A percentile compares a stretch with the other conserved stretches of the same genome.
phyloP scores from a whole-genome alignment of 139 green algal genomes.

The Deuterostichococcus epilithicus region DNA sequence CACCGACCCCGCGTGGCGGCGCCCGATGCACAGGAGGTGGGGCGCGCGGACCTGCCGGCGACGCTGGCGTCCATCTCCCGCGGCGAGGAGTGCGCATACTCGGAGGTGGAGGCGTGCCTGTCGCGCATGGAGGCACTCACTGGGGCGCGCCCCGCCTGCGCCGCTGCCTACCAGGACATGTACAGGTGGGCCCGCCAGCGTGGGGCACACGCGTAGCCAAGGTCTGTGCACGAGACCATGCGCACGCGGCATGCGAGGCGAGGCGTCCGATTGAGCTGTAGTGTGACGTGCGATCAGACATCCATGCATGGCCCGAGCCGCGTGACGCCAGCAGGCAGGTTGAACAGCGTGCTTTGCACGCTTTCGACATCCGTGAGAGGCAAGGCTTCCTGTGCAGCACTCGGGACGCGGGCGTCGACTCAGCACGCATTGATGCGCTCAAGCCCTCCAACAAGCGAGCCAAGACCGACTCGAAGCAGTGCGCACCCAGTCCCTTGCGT shows the following conservation, averaged over 20 bases:
- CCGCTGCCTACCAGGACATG: slow-evolving; percentile 17
- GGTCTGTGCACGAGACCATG: no score
- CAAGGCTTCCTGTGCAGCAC: slow-evolving; percentile 7
- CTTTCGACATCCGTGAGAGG: no score
- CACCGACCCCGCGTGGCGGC: no score
- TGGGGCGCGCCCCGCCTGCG: slow-evolving; percentile 27
- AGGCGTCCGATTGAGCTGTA: no score
- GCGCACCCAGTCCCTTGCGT: neutral
- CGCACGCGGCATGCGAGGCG: no score
- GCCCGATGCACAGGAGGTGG: slow-evolving; percentile 28
- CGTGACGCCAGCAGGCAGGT: no score
- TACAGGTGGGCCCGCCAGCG: slow-evolving; percentile 23
- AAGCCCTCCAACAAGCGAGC: slow-evolving; percentile 13
- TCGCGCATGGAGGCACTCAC: slow-evolving; percentile 61
- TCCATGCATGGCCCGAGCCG: no score
- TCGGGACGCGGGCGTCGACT: slow-evolving; percentile 21
- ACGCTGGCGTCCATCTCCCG: slow-evolving; percentile 37
- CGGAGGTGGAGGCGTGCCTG: slow-evolving; percentile 45
- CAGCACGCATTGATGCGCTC: slow-evolving; percentile 28
- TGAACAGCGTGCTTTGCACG: no score
- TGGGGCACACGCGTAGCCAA: neutral
- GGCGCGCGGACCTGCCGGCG: slow-evolving; percentile 49
- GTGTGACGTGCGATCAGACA: no score
- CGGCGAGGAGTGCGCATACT: slow-evolving; percentile 40
- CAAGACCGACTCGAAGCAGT: slow-evolving; percentile 12